Evolutionary conservation across 1,284 basidiomycete genomes (phyloP).

Genomic region (Ceratobasidium sp.): DNA sequence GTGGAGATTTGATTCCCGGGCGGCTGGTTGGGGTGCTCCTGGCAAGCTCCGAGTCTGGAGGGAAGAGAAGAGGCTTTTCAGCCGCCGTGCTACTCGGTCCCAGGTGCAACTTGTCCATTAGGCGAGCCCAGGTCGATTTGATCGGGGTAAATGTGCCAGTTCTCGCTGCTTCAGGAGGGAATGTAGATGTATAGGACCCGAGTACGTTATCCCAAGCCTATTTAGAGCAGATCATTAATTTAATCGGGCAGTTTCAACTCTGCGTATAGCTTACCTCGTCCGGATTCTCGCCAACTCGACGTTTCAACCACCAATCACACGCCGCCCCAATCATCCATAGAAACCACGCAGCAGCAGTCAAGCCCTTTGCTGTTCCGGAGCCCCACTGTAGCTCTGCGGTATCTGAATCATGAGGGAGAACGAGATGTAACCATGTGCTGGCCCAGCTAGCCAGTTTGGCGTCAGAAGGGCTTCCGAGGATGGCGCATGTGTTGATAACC

Average conservation of each 20-base stretch:
- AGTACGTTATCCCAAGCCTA: conserved; percentile 80
- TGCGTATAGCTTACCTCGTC: conserved; percentile 66
- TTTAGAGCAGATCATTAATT: conserved; percentile 17
- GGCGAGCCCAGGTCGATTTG: conserved; percentile 66
- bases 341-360: conserved; percentile 70
- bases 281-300: conserved; percentile 72
- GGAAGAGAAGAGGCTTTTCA: conserved; percentile 46
- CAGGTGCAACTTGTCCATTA: conserved; percentile 56
- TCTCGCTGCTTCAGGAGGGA: conserved; percentile 61
- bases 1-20: conserved; percentile 13
- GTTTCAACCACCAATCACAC: conserved; percentile 68
- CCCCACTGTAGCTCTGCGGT: conserved; percentile 65
- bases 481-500: conserved; percentile 65
- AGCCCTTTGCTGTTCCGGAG: conserved; percentile 66
- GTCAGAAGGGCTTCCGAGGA: conserved; percentile 57
- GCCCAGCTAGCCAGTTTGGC: conserved; percentile 68
- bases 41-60: conserved; percentile 43
- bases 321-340: conserved; percentile 64
- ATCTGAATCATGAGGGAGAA: conserved; percentile 52
- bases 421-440: conserved; percentile 70
- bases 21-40: conserved; percentile 1
- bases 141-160: conserved; percentile 65
- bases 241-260: not conserved
- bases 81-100: not conserved
- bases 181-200: conserved; percentile 67